Evolutionary conservation across 306 rosid genomes (phyloP), one percentile per base, ranked within the genome.

Genomic region (Medicago ruthenica): DNA sequence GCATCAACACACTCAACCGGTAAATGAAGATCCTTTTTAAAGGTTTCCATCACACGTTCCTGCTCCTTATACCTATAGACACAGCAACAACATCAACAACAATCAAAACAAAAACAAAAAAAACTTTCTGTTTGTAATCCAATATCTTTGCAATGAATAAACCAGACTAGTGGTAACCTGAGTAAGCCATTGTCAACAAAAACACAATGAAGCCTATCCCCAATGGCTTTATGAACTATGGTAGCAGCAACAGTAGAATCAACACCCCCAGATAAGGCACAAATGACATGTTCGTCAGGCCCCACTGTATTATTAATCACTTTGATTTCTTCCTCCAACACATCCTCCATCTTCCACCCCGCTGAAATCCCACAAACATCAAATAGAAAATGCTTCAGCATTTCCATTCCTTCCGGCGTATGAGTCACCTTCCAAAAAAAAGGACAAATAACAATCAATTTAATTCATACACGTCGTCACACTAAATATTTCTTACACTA

Each of bases 221-320:
- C 98, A 55, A 95, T 95, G 17, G 98, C 98, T 77, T 88, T 92
- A 62, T 95, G 97, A 58, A 95, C 97, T n/a, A 95, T 83, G 21
- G 91, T 89, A 14, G 98, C 97, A 27, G 98, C 98, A 83, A 95
- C 97, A 0, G 98, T 88, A 71, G 98, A 95, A 85, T 95, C 98
- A 41, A 95, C 98, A 74, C 98, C 98, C 31, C 98, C 98, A 18
- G 98, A 92, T 67, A 95, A 84, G 5, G 97, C 98, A 39, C 97
- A 95, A 20, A 95, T 90, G 24, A 95, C 97, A 66, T 84, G 97
- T 47, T 90, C 92, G 4, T 87, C 86, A 3, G 88, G 84, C 47
- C 87, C 88, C 15, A 90, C 96, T 0, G 86, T 87, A 48, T 61
- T 67, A 0, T 85, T 92, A 5, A 92, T 92, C 73, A 88, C 90